Base-by-base conservation (phyloP, 2,329 filamentous ascomycete genomes). In the Pseudopithomyces maydicus region DNA sequence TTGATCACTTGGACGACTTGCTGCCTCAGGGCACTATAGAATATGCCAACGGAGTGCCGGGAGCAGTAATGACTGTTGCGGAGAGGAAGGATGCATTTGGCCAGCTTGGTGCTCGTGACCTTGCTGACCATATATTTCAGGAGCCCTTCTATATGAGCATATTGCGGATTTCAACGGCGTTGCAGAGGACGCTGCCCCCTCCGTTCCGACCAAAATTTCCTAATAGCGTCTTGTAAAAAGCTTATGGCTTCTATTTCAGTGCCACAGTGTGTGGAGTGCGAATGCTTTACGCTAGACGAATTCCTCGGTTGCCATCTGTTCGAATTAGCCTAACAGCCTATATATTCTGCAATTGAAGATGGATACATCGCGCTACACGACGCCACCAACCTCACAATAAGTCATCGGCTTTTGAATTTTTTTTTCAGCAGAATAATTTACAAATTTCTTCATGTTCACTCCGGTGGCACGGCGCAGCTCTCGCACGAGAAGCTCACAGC, bases 171-270 rank as follows among this genome's bases (percentile, higher is more conserved):
- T 44, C 66, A 74, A 75, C 43, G 70, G 67, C 33, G 74, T 77
- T 10, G 51, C 70, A 1, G 57, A 69, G 8, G 64, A 69, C 10
- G 63, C 75, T 0, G 78, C 83, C 42, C 75, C 4, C 84, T 89
- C 80, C 80, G 79, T 0, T 74, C 85, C 32, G 65, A n/a, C n/a
- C n/a, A 69, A 75, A 14, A 75, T 85, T 1, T 89, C 85, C 61
- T 77, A 74, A 66, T 76, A 14, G 74, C 74, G 7, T 75, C 72
- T 3, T 76, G 73, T 64, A 77, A 72, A n/a, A 77, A 78, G 56
- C 67, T 77, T 17, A 67, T 77, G 62, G 74, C 73, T 1, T 65
- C 67, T 0, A 68, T 77, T 33, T 68, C 64, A 38, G 65, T 60
- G 2, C 59, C 77, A 59, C 70, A 77, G 45, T 67, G 72, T 38